phyloP scores from a whole-genome alignment of 2,329 filamentous ascomycete species.

The Neonectria punicea region DNA sequence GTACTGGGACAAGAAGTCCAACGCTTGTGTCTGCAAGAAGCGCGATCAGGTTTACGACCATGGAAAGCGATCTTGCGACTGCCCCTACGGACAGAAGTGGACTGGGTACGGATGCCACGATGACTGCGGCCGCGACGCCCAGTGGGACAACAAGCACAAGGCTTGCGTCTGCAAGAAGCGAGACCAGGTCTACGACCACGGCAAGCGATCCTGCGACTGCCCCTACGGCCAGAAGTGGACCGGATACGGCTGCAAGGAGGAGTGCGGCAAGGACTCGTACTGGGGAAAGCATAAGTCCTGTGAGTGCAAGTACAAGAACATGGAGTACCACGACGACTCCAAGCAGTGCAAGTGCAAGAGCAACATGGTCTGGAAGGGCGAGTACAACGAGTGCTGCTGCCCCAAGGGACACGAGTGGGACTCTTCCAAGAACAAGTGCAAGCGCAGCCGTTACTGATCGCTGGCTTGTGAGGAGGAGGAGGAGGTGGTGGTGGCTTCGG shows the following conservation, averaged over 20 bases:
- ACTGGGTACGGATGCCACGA: neutral
- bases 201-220: neutral
- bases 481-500: neutral
- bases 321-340: neutral
- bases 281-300: neutral
- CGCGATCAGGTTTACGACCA: neutral
- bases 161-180: neutral
- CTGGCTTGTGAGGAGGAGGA: neutral
- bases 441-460: neutral
- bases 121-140: neutral
- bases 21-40: neutral
- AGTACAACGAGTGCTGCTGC: neutral
- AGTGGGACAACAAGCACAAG: neutral
- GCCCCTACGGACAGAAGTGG: neutral
- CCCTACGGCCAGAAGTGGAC: neutral
- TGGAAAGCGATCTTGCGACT: neutral
- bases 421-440: neutral
- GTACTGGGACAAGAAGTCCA: neutral
- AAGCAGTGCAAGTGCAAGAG: neutral
- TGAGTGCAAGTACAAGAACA: neutral
- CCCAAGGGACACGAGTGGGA: neutral
- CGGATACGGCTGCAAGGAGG: neutral
- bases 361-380: neutral
- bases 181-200: neutral
- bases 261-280: neutral